These are phyloP conservation scores for Trichoderma breve DNA, from an alignment of 2,329 filamentous ascomycete genomes.

Conservation along the genomic window DNA sequence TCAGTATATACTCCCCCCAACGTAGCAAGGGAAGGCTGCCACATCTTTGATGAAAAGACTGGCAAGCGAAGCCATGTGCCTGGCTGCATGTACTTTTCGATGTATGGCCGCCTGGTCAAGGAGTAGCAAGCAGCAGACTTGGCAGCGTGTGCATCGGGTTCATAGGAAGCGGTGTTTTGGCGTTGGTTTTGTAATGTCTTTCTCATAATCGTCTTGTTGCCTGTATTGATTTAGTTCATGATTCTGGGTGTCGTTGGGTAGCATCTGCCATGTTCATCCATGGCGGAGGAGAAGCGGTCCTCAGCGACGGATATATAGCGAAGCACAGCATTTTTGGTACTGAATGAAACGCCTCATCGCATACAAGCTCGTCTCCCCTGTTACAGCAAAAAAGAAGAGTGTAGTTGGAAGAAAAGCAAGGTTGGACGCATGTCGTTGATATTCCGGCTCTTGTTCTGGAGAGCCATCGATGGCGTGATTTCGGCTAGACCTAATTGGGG, in stretches of 20 bases:
- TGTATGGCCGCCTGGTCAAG: slow-evolving; percentile 51
- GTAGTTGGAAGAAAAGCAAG: slow-evolving; percentile 24
- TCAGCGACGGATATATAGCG: slow-evolving; percentile 7
- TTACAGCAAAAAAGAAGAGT: slow-evolving; percentile 20
- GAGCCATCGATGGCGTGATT: slow-evolving; percentile 36
- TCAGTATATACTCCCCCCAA: slow-evolving; percentile 84
- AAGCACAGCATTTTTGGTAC: slow-evolving; percentile 23
- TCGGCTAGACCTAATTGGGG: slow-evolving; percentile 28
- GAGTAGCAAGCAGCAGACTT: slow-evolving; percentile 28
- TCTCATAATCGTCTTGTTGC: neutral
- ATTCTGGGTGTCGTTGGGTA: slow-evolving; percentile 9
- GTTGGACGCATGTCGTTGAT: slow-evolving; percentile 23
- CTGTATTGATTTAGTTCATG: slow-evolving; percentile 17
- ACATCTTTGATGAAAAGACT: slow-evolving; percentile 75
- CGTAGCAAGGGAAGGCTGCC: slow-evolving; percentile 76
- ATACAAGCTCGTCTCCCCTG: slow-evolving; percentile 3
- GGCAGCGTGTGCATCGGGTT: neutral
- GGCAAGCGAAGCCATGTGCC: slow-evolving; percentile 70
- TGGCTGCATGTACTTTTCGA: slow-evolving; percentile 71
- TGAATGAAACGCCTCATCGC: slow-evolving; percentile 24
- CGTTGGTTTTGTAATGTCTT: neutral
- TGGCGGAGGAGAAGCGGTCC: slow-evolving; percentile 2
- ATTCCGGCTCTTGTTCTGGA: slow-evolving; percentile 23
- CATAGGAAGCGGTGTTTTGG: neutral
- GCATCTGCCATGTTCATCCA: slow-evolving; percentile 13